These are phyloP conservation scores for Arachis stenosperma DNA, from an alignment of 306 rosid genomes.

Conservation along the genomic window DNA sequence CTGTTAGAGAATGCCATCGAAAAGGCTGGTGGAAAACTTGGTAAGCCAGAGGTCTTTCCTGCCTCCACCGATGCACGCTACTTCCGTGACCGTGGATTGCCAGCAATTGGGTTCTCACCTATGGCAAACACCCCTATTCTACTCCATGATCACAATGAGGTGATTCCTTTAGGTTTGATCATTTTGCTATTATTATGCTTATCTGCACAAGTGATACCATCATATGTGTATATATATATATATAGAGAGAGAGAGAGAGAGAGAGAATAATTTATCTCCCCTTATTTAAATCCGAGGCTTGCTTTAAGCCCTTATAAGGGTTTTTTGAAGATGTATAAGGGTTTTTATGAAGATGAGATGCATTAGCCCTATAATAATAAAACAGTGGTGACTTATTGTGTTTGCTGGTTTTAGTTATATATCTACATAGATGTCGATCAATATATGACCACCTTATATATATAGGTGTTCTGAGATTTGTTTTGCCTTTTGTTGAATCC, in stretches of 20 bases:
- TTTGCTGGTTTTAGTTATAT: too few relatives aligned
- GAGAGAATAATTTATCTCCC: too few relatives aligned
- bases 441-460: neutral
- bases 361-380: too few relatives aligned
- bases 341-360: too few relatives aligned
- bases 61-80: slow-evolving; percentile 88
- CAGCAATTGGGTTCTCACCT: slow-evolving; percentile 96
- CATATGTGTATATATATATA: neutral
- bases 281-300: neutral
- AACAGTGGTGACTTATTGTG: too few relatives aligned
- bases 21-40: slow-evolving; percentile 82
- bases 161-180: slow-evolving; percentile 36
- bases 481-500: neutral
- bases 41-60: slow-evolving; percentile 85
- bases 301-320: neutral
- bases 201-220: slow-evolving; percentile 6
- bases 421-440: neutral
- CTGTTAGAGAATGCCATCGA: slow-evolving; percentile 73
- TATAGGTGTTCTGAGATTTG: neutral
- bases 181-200: slow-evolving; percentile 14
- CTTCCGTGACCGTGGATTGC: slow-evolving; percentile 75
- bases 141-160: slow-evolving; percentile 98
- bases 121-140: slow-evolving; percentile 91
- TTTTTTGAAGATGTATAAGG: too few relatives aligned
- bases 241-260: too few relatives aligned